Evolutionary conservation across 2,329 filamentous ascomycete species (phyloP), one percentile per base, ranked within the genome.

Genomic region (Diaporthe eres): DNA sequence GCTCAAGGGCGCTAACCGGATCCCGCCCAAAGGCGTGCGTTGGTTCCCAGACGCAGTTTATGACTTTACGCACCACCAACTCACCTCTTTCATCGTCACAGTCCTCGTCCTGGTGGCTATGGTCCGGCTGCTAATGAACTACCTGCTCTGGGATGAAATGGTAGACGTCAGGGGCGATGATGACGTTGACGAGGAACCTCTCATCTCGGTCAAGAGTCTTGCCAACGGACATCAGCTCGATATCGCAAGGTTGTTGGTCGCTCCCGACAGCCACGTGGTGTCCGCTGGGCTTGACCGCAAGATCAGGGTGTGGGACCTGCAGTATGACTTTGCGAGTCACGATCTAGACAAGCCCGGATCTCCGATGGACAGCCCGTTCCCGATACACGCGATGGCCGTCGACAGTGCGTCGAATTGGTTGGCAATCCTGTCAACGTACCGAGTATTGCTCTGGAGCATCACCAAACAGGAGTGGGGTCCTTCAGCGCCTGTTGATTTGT

Each of bases 101-200:
- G 85, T 94, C 4, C 82, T 94, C 0, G 87, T 94, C 31, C 83
- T 92, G 3, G 86, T 93, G 22, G 91, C 91, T 12, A 90, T 90
- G 25, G 89, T 96, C 37, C 91, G 91, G 2, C 84, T 95, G 10
- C 86, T 96, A 10, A 94, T 94, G 86, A 94, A 92, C 77, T 94
- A 94, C 79, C 86, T 96, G 8, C 85, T 96, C 0, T 94, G 91
- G 89, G 92, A 92, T 75, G 91, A 93, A 72, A 84, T 88, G 74
- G 83, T 85, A 9, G 83, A 86, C 28, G 84, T 85, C 19, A 86
- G 87, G 2, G 84, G 85, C 9, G 85, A 88, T 12, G 84, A 87
- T 7, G 86, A 88, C 9, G 85, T 82, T 0, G 84, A 87, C n/a
- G 85, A 87, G 42, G 84, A 86, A 31, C 86, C 90, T 0, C 83